Percentiles rank a stretch among this genome's conserved stretches.
Evolutionary conservation across 192 early-diverging fungal species (phyloP).

Genomic region (Coemansia sp.): DNA sequence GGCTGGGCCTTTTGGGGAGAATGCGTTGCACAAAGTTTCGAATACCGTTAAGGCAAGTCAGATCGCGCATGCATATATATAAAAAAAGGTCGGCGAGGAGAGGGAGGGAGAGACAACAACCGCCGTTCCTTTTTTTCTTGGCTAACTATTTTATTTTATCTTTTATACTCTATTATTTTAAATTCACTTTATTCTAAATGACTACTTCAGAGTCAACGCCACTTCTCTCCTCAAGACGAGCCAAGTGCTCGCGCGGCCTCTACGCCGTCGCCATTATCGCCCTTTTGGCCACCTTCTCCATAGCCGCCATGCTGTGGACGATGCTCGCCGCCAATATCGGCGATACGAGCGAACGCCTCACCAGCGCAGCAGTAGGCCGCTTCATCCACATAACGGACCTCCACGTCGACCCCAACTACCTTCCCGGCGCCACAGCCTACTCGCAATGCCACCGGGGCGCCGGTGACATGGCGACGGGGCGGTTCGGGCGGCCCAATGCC

Average conservation of each 20-base stretch:
- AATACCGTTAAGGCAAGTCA: background rate
- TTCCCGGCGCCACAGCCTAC: slow-evolving; percentile 51
- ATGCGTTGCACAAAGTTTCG: background rate
- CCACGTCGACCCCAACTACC: slow-evolving; percentile 65
- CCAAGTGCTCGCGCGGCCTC: background rate
- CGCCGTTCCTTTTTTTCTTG: background rate
- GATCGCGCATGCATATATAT: background rate
- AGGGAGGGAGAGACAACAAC: no score
- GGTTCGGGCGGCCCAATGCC: slow-evolving; percentile 56
- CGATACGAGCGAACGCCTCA: slow-evolving; percentile 10
- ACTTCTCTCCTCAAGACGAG: background rate
- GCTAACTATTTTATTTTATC: background rate
- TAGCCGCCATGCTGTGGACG: background rate
- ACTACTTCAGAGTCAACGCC: slow-evolving; percentile 1
- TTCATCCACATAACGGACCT: slow-evolving; percentile 76
- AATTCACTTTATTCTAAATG: background rate
- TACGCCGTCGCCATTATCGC: background rate
- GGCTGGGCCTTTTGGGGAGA: background rate
- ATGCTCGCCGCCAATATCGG: background rate
- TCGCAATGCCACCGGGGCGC: slow-evolving; percentile 59
- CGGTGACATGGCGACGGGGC: slow-evolving; percentile 31
- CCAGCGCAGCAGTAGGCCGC: slow-evolving; percentile 46
- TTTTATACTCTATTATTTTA: background rate
- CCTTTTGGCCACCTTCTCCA: no score
- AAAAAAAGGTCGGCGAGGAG: background rate